phyloP scores from a whole-genome alignment of 78 protist genomes.

The Dictyostelium discoideum region dicty_2.7 NC_007088.5:173001-173500 shows the following conservation, averaged over 20 bases:
- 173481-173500: neutral
- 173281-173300: neutral
- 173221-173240: neutral
- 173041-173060: neutral
- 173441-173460: too few species aligned
- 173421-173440: too few species aligned
- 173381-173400: neutral
- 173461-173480: neutral
- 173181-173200: neutral
- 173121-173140: neutral
- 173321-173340: neutral
- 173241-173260: neutral
- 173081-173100: neutral
- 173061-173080: neutral
- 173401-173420: neutral
- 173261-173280: neutral
- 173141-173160: neutral
- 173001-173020: neutral
- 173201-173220: neutral
- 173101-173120: neutral
- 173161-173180: neutral
- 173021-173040: neutral
- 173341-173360: neutral
- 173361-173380: too few species aligned
- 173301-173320: neutral